These are phyloP conservation scores for Zanthoxylum bungeanum DNA, from an alignment of 345 rosid species.

Conservation along the genomic window DNA sequence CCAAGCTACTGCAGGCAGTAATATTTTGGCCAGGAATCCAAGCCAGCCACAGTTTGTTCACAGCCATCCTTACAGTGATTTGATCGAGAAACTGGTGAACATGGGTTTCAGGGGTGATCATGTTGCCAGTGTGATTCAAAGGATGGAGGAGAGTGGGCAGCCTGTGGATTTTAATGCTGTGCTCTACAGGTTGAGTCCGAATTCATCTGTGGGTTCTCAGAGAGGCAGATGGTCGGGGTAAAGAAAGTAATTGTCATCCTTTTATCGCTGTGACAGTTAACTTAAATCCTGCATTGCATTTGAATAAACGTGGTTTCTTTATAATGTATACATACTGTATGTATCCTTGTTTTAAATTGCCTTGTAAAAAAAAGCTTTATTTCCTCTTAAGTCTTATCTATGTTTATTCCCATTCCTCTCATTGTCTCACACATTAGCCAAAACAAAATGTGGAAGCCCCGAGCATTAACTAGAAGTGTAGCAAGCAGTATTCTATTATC, in stretches of 20 bases:
- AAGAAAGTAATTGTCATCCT: not conserved
- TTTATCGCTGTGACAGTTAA: not conserved
- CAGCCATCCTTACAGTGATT: conserved; percentile 63
- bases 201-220: conserved; percentile 60
- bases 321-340: too few species aligned
- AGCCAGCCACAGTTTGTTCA: conserved; percentile 49
- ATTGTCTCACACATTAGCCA: too few species aligned
- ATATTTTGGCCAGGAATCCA: conserved; percentile 40
- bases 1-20: conserved; percentile 40
- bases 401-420: too few species aligned
- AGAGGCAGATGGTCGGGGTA: conserved; percentile 71
- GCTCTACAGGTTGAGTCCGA: conserved; percentile 71
- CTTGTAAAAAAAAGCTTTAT: too few species aligned
- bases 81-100: conserved; percentile 79
- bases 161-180: conserved; percentile 80
- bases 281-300: conserved; percentile 5
- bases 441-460: too few species aligned
- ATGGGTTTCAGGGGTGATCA: conserved; percentile 96
- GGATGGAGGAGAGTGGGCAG: conserved; percentile 95
- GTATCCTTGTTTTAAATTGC: too few species aligned
- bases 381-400: too few species aligned
- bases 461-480: too few species aligned
- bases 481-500: too few species aligned
- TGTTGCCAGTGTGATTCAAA: conserved; percentile 68
- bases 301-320: not conserved